Percentiles rank a stretch among this genome's conserved stretches.
These are phyloP conservation scores for Lodderomyces elongisporus DNA, from an alignment of 1,139 yeast genomes.

Conservation along the genomic window DNA sequence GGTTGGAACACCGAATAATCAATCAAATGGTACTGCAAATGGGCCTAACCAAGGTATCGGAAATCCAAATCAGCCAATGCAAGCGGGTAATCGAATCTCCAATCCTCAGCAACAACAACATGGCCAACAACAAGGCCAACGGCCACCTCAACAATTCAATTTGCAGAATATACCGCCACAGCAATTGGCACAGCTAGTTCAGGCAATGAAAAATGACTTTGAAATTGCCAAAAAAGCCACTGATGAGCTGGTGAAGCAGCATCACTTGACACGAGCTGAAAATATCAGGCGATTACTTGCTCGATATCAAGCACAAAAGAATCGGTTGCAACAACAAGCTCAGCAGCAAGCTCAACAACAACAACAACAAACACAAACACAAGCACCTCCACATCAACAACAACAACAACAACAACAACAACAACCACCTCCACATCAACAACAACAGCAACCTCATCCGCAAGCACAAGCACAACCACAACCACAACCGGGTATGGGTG, in stretches of 20 bases:
- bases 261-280: slow-evolving; percentile 64
- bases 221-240: slow-evolving; percentile 53
- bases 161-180: slow-evolving; percentile 38
- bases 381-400: slow-evolving; percentile 7
- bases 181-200: slow-evolving; percentile 60
- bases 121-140: slow-evolving; percentile 1
- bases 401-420: slow-evolving; percentile 7
- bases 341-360: slow-evolving; percentile 13
- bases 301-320: slow-evolving; percentile 39
- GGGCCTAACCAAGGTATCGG: not conserved
- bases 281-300: slow-evolving; percentile 50
- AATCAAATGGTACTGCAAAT: slow-evolving; percentile 2
- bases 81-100: too few relatives aligned
- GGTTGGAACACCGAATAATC: slow-evolving; percentile 5
- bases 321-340: slow-evolving; percentile 15
- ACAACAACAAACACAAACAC: slow-evolving; percentile 7
- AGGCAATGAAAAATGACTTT: slow-evolving; percentile 55
- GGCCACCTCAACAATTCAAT: slow-evolving; percentile 6
- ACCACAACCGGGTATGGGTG: slow-evolving; percentile 9
- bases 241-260: slow-evolving; percentile 63
- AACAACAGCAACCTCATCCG: slow-evolving; percentile 8
- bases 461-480: slow-evolving; percentile 5
- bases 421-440: slow-evolving; percentile 8
- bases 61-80: too few relatives aligned
- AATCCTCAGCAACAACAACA: slow-evolving; percentile 6